Base-by-base conservation (phyloP, 768 basidiomycete species). In the Panaeolus papilionaceus region DNA sequence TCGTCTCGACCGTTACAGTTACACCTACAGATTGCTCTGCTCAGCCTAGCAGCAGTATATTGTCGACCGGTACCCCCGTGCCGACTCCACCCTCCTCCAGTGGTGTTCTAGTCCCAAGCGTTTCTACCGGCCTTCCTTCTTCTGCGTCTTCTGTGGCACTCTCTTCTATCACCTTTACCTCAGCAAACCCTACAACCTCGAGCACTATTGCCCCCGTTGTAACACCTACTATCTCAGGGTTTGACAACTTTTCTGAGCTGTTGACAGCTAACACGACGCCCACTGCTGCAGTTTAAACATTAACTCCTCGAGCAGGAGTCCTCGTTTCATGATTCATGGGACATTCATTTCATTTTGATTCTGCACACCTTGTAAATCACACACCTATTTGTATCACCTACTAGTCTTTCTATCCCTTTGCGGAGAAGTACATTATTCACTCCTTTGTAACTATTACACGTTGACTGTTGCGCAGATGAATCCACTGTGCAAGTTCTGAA, bases 201-300 rank as follows among this genome's bases (percentile, higher is more conserved):
- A 49, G 47, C 47, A 49, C 16, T 49, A 18, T 49, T 23, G 23
- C 47, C 11, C 42, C 42, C 9, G 47, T 49, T 49, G n/a, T 26
- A 58, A 58, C 54, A 58, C 54, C 54, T 7, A 33, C 28, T 58
- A 8, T 58, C 10, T 58, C 54, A 28, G 54, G 54, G 28, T 33
- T 58, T n/a, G 26, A 33, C 28, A 33, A 58, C 33, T 33, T 58
- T 37, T 58, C 54, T 33, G 54, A 33, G 26, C 54, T 58, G 9
- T 58, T 58, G 54, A 58, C 54, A 28, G 54, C 54, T 16, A 58
- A 58, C 54, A 58, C 54, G 16, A 58, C 54, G 28, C 54, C 54
- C 16, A 58, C 54, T 33, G 26, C 54, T 33, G 54, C 12, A 12
- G 14, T 33, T 58, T 58, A 51, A 51, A 45, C 44, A 49, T 49